phyloP scores from a whole-genome alignment of 164 flowering plant genomes.

The Litsea cubeba region DNA sequence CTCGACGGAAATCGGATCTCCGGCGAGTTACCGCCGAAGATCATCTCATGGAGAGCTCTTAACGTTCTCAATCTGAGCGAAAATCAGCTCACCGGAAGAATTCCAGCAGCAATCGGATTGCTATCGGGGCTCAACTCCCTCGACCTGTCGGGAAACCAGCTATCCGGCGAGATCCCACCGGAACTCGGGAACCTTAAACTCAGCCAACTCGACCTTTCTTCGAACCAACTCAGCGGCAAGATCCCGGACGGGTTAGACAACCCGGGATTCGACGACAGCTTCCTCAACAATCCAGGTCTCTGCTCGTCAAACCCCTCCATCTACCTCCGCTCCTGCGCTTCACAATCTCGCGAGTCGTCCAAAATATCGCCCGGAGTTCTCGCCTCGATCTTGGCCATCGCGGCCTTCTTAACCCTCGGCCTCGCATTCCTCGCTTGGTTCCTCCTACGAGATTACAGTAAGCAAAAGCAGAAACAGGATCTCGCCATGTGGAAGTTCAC shows the following conservation, averaged over 20 bases:
- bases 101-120: slow-evolving; percentile 35
- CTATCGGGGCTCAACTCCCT: slow-evolving; percentile 28
- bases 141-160: slow-evolving; percentile 42
- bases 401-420: background rate
- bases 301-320: slow-evolving; percentile 25
- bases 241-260: slow-evolving; percentile 38
- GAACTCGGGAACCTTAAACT: slow-evolving; percentile 22
- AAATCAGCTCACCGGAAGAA: slow-evolving; percentile 40
- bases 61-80: slow-evolving; percentile 29
- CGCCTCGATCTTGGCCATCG: slow-evolving; percentile 18
- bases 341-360: background rate
- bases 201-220: slow-evolving; percentile 41
- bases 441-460: slow-evolving; percentile 11
- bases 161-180: slow-evolving; percentile 45
- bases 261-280: slow-evolving; percentile 31
- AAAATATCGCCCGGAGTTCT: slow-evolving; percentile 15
- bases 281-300: slow-evolving; percentile 45
- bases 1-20: slow-evolving; percentile 46
- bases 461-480: slow-evolving; percentile 16
- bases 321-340: slow-evolving; percentile 19
- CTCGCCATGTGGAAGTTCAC: slow-evolving; percentile 37
- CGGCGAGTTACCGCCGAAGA: slow-evolving; percentile 36
- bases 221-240: slow-evolving; percentile 37
- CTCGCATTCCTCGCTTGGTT: slow-evolving; percentile 7
- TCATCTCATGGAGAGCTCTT: slow-evolving; percentile 40